These are phyloP conservation scores for Pestalotiopsis fici DNA, from an alignment of 2,329 filamentous ascomycete genomes.

Conservation along the genomic window DNA sequence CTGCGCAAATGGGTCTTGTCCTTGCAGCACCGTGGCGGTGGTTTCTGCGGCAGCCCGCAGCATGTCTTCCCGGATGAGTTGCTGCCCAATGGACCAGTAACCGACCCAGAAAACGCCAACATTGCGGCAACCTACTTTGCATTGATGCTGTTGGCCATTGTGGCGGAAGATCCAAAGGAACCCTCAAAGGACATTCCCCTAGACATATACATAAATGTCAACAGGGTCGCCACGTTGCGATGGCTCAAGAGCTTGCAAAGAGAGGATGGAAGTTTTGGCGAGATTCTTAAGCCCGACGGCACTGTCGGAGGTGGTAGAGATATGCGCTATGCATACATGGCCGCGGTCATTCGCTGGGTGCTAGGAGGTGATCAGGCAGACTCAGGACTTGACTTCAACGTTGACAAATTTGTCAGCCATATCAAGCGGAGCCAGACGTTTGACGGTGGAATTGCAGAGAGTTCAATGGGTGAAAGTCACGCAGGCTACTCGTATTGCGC, in stretches of 20 bases:
- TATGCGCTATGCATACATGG: slow-evolving; percentile 86
- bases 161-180: slow-evolving; percentile 40
- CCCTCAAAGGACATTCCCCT: slow-evolving; percentile 9
- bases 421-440: slow-evolving; percentile 74
- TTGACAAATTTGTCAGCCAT: slow-evolving; percentile 69
- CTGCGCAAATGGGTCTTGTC: slow-evolving; percentile 78
- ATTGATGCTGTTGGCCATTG: slow-evolving; percentile 66
- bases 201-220: slow-evolving; percentile 62
- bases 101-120: slow-evolving; percentile 59
- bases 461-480: slow-evolving; percentile 79
- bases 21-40: slow-evolving; percentile 83
- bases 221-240: slow-evolving; percentile 64
- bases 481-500: slow-evolving; percentile 92
- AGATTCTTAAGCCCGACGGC: slow-evolving; percentile 65
- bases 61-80: slow-evolving; percentile 46
- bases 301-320: slow-evolving; percentile 77
- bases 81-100: slow-evolving; percentile 40
- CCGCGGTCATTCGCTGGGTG: slow-evolving; percentile 79
- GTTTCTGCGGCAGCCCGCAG: slow-evolving; percentile 84
- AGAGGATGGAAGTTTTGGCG: slow-evolving; percentile 86
- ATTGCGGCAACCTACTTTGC: slow-evolving; percentile 90
- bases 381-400: slow-evolving; percentile 71
- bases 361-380: slow-evolving; percentile 64
- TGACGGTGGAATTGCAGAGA: slow-evolving; percentile 82
- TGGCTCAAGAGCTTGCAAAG: slow-evolving; percentile 82